A percentile compares a stretch with the other conserved stretches of the same genome.
phyloP scores from a whole-genome alignment of 2,329 filamentous ascomycete species.

The Xylaria sp. region DNA sequence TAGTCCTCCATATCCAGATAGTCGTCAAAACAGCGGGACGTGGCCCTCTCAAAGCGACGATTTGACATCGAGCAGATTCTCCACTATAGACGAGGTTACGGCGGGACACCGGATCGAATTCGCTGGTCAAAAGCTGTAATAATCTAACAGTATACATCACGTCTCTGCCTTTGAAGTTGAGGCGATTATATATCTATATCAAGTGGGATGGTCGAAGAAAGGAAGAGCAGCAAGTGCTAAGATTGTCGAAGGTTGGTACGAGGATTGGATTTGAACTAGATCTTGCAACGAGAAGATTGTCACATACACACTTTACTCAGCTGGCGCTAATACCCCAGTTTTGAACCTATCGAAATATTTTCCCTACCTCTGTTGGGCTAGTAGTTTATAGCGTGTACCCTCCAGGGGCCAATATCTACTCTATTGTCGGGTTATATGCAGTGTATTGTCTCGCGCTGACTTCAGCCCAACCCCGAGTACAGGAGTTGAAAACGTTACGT shows the following conservation, averaged over 20 bases:
- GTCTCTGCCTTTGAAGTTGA: not conserved
- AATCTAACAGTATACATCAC: not conserved
- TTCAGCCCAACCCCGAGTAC: too few species aligned
- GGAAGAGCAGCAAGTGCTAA: not conserved
- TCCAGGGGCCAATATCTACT: too few species aligned
- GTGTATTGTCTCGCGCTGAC: too few species aligned
- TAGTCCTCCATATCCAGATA: conserved; percentile 32
- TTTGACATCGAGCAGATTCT: conserved; percentile 33
- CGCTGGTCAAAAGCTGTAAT: not conserved
- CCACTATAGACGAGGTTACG: conserved; percentile 35
- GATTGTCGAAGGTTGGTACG: not conserved
- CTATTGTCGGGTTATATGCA: too few species aligned
- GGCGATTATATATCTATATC: not conserved
- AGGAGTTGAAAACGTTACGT: too few species aligned
- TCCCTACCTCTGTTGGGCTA: not conserved
- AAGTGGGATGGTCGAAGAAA: not conserved
- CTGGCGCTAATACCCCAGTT: not conserved
- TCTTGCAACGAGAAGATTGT: not conserved
- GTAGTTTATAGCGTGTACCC: too few species aligned
- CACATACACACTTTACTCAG: not conserved
- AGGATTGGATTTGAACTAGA: not conserved
- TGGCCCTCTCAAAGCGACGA: conserved; percentile 31
- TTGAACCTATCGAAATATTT: too few species aligned
- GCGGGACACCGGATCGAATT: conserved; percentile 32
- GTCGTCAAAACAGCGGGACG: conserved; percentile 27